phyloP scores from a whole-genome alignment of 768 basidiomycete genomes.

The Macrolepiota albuminosa region DNA sequence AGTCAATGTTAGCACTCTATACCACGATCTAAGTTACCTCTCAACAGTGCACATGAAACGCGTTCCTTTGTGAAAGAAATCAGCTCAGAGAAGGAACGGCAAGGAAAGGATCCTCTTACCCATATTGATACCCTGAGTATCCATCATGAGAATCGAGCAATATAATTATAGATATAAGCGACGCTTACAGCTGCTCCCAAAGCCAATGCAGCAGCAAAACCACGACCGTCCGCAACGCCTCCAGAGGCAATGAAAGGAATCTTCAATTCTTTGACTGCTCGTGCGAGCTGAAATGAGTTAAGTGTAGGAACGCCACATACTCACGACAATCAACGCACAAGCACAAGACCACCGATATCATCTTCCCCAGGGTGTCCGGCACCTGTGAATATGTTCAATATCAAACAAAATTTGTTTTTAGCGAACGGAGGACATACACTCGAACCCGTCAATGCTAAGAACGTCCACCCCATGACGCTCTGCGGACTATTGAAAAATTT shows the following conservation, averaged over 20 bases:
- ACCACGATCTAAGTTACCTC: slow-evolving; percentile 36
- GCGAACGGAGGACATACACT: slow-evolving; percentile 46
- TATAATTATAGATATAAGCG: not conserved
- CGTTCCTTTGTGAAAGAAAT: slow-evolving; percentile 41
- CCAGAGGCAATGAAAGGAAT: slow-evolving; percentile 89
- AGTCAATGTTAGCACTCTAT: not conserved
- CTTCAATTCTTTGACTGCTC: slow-evolving; percentile 79
- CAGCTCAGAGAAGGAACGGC: slow-evolving; percentile 16
- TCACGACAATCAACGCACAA: slow-evolving; percentile 39
- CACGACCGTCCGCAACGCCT: slow-evolving; percentile 83
- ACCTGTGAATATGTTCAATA: slow-evolving; percentile 37
- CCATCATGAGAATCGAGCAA: not conserved
- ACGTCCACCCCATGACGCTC: slow-evolving; percentile 80
- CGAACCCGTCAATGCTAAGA: slow-evolving; percentile 87
- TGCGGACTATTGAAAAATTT: slow-evolving; percentile 33
- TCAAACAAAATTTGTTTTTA: not conserved
- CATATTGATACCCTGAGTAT: slow-evolving; percentile 78
- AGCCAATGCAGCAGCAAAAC: slow-evolving; percentile 76
- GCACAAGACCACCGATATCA: slow-evolving; percentile 82
- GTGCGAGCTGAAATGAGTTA: slow-evolving; percentile 57
- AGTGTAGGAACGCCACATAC: not conserved
- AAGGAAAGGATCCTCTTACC: slow-evolving; percentile 29
- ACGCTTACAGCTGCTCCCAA: slow-evolving; percentile 71
- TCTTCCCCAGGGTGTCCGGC: slow-evolving; percentile 95
- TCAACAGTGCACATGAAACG: slow-evolving; percentile 93